Base-by-base conservation (phyloP, 805 yeast genomes). In the Saccharomycopsis vini region DNA sequence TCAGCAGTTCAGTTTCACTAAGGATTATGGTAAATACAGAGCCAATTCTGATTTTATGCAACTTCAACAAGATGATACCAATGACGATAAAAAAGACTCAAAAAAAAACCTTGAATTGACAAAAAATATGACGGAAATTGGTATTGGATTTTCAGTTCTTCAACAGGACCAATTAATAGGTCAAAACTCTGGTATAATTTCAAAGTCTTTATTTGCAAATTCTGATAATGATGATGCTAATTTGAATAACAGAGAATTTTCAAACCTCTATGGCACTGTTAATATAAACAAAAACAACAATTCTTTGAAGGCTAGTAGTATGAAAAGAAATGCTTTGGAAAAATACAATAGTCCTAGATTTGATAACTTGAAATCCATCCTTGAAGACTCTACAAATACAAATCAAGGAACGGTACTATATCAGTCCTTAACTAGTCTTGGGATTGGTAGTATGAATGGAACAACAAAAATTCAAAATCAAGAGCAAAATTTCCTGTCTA, bases 361-460 rank as follows among this genome's bases (percentile, higher is more conserved):
- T 40, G 49, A 48, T 23, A 46, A 48, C 32, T 40, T 48, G 31
- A 34, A 45, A 23, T 36, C 47, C 6, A 48, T 48, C 20, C 33
- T 48, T 13, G 45, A 45, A 28, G 37, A 39, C 22, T 21, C n/a
- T 4, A 35, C 13, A 22, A 28, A 26, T 21, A 35, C 13, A 22
- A 28, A 26, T 21, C 35, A 36, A 10, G 45, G 44, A 6, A 43
- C 46, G 21, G 40, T 42, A 12, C n/a, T 41, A 15, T 35, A 40
- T 35, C 40, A 43, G n/a, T 16, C 41, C 4, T 6, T 23, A 5
- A 20, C 15, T 12, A 24, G 21, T 4, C 9, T 23, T 15, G 36
- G 26, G 10, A 3, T n/a, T 22, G 30, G 18, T 38, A 22, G 5
- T 26, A 9, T 18, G 5, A 29, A 18, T 12, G 45, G 45, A 5